Conservation (phyloP, 2,329 filamentous ascomycete species). For the Calonectria pauciramosa region DNA sequence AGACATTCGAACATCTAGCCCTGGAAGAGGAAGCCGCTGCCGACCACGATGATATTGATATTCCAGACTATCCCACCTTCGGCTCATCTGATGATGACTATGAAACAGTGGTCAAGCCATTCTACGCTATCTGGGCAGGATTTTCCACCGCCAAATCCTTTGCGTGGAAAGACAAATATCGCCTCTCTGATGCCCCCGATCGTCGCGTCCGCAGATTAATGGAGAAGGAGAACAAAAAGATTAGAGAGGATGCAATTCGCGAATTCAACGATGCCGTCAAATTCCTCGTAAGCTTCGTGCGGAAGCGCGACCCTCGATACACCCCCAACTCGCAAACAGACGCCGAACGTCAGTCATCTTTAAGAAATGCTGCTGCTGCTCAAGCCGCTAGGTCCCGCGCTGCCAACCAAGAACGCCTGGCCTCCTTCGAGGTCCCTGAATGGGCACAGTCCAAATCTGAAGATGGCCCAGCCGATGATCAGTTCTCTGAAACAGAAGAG, state of each 20-base stretch:
- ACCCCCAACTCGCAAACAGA: conserved; percentile 82
- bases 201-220: conserved; percentile 85
- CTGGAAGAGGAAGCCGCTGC: conserved; percentile 84
- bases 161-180: conserved; percentile 89
- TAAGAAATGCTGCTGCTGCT: conserved; percentile 83
- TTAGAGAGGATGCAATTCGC: conserved; percentile 83
- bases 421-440: conserved; percentile 75
- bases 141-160: conserved; percentile 91
- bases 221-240: conserved; percentile 94
- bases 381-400: conserved; percentile 88
- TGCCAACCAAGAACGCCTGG: conserved; percentile 81
- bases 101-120: conserved; percentile 81
- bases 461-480: conserved; percentile 62
- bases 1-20: conserved; percentile 84
- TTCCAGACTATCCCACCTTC: conserved; percentile 83
- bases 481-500: conserved; percentile 73
- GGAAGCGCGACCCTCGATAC: conserved; percentile 92
- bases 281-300: conserved; percentile 87
- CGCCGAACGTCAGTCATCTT: conserved; percentile 81
- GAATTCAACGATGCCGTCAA: conserved; percentile 95
- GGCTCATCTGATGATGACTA: conserved; percentile 82
- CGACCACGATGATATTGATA: conserved; percentile 73
- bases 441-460: conserved; percentile 78
- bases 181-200: conserved; percentile 88
- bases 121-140: conserved; percentile 84